Percentiles rank a stretch among this genome's conserved stretches.
Conservation (phyloP, 2,329 filamentous ascomycete genomes). For the Neocatenulostroma microsporum region DNA sequence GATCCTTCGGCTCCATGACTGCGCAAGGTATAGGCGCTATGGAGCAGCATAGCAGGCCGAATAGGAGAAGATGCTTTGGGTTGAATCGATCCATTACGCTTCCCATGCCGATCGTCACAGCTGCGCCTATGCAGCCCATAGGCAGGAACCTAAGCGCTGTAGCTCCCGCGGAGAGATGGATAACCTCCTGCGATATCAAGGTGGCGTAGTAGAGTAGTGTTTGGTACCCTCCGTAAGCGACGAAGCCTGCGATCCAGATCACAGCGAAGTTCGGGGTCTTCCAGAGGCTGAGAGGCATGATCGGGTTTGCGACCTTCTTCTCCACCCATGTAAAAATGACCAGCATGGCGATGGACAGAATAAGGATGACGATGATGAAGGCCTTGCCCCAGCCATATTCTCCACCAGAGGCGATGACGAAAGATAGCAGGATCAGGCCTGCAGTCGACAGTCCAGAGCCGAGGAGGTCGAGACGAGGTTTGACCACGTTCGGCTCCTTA, state of each 20-base stretch:
- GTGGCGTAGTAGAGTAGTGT: constrained; percentile 39
- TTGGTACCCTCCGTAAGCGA: constrained; percentile 38
- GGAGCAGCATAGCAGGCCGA: constrained; percentile 30
- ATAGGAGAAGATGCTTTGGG: constrained; percentile 31
- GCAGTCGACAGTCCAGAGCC: constrained; percentile 37
- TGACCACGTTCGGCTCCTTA: constrained; percentile 24
- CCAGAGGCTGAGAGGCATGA: constrained; percentile 42
- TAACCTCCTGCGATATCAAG: constrained; percentile 35
- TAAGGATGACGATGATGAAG: constrained; percentile 38
- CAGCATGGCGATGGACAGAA: constrained; percentile 34
- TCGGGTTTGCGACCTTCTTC: constrained; percentile 38
- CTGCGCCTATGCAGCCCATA: constrained; percentile 33
- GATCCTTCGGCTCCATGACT: constrained; percentile 16
- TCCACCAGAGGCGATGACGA: constrained; percentile 40
- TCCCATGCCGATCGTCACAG: constrained; percentile 11
- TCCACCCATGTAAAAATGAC: constrained; percentile 34
- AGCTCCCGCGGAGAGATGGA: constrained; percentile 32
- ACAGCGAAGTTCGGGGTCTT: constrained; percentile 41
- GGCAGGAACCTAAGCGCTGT: constrained; percentile 37
- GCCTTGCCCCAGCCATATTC: constrained; percentile 41
- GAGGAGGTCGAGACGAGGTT: constrained; percentile 35
- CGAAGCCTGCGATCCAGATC: constrained; percentile 40
- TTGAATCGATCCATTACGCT: constrained; percentile 34
- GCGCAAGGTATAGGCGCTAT: constrained; percentile 32
- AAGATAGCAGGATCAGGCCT: constrained; percentile 38